These are phyloP conservation scores for Bretziella fagacearum DNA, from an alignment of 2,329 filamentous ascomycete species.

Conservation along the genomic window DNA sequence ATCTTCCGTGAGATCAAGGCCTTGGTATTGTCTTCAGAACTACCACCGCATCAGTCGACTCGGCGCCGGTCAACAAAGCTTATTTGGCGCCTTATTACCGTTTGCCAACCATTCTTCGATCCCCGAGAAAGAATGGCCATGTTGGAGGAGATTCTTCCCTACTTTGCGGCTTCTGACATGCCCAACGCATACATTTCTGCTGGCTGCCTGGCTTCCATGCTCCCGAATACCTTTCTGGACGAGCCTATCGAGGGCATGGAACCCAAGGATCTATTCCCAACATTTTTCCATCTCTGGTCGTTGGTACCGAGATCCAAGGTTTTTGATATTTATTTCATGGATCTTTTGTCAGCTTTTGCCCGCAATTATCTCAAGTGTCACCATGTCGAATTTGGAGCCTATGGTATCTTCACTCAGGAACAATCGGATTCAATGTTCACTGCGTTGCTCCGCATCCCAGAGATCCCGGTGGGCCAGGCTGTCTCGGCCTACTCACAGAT, in stretches of 20 bases:
- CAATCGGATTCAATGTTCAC: slow-evolving; percentile 91
- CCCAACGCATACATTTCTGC: slow-evolving; percentile 89
- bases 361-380: slow-evolving; percentile 62
- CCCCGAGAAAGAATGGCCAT: slow-evolving; percentile 69
- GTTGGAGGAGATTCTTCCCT: slow-evolving; percentile 64
- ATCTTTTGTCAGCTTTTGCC: slow-evolving; percentile 74
- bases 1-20: slow-evolving; percentile 85
- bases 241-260: slow-evolving; percentile 57
- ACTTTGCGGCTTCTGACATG: slow-evolving; percentile 84
- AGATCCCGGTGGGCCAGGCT: slow-evolving; percentile 92
- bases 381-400: slow-evolving; percentile 64
- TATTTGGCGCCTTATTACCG: slow-evolving; percentile 75
- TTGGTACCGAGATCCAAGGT: slow-evolving; percentile 76
- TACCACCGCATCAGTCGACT: slow-evolving; percentile 43
- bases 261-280: slow-evolving; percentile 77
- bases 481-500: slow-evolving; percentile 81
- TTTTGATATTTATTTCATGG: slow-evolving; percentile 74
- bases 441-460: slow-evolving; percentile 69
- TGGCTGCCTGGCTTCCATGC: slow-evolving; percentile 67
- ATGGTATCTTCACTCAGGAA: slow-evolving; percentile 82
- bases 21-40: slow-evolving; percentile 74
- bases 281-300: slow-evolving; percentile 93
- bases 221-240: slow-evolving; percentile 69
- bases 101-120: slow-evolving; percentile 84
- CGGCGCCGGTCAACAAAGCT: slow-evolving; percentile 42